Percentiles rank a stretch among this genome's conserved stretches.
phyloP scores from a whole-genome alignment of 2,329 filamentous ascomycete genomes.

The Fusarium gaditjirri region DNA sequence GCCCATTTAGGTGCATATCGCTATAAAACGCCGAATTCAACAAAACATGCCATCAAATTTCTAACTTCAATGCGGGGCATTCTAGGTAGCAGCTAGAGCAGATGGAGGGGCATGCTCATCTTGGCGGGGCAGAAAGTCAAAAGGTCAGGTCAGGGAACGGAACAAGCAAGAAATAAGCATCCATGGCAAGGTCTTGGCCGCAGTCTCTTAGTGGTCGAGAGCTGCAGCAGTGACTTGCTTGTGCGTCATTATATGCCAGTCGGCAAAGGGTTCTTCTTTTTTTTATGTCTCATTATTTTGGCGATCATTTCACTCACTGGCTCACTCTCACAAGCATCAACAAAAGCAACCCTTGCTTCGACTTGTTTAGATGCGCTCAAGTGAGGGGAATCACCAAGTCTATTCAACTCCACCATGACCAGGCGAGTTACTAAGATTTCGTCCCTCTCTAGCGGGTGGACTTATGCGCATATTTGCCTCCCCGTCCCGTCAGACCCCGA shows the following conservation, averaged over 20 bases:
- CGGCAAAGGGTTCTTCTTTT: slow-evolving; percentile 3
- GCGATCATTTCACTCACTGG: background rate
- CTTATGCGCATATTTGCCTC: slow-evolving; percentile 27
- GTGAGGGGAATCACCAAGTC: slow-evolving; percentile 36
- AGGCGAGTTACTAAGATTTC: slow-evolving; percentile 31
- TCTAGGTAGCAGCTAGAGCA: slow-evolving; percentile 2
- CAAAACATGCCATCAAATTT: slow-evolving; percentile 13
- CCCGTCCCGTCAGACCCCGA: slow-evolving; percentile 7
- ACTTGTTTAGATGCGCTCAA: slow-evolving; percentile 22
- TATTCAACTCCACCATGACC: slow-evolving; percentile 32
- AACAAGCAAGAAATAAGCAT: slow-evolving; percentile 31
- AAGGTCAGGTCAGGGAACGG: slow-evolving; percentile 13
- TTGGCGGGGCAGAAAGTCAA: slow-evolving; percentile 40
- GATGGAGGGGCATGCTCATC: slow-evolving; percentile 40
- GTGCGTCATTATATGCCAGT: slow-evolving; percentile 37
- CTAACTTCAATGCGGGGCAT: slow-evolving; percentile 37
- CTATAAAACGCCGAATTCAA: slow-evolving; percentile 5
- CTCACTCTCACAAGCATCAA: slow-evolving; percentile 26
- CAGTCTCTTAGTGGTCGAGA: slow-evolving; percentile 22
- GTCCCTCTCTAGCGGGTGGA: slow-evolving; percentile 26
- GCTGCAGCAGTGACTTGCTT: slow-evolving; percentile 35
- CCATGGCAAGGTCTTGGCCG: slow-evolving; percentile 30
- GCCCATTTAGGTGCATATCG: slow-evolving; percentile 32
- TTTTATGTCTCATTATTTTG: slow-evolving; percentile 17
- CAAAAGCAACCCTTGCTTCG: slow-evolving; percentile 10